Evolutionary conservation across 352 stramenopile species (phyloP), one percentile per base, ranked within the genome.

Genomic region (Globisporangium spiculum): DNA sequence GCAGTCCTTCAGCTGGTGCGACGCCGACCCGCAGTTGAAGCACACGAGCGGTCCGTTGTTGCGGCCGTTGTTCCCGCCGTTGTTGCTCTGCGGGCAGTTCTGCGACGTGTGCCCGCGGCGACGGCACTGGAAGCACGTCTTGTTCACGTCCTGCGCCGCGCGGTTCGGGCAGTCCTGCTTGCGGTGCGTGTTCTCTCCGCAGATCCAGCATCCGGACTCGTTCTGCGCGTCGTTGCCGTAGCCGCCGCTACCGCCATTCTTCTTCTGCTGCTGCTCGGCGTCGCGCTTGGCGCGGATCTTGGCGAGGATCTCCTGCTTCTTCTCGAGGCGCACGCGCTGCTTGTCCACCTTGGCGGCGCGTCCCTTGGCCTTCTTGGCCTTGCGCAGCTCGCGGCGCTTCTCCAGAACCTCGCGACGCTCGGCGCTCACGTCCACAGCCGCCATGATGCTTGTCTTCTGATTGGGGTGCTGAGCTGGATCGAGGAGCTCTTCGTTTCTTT

Each of bases 111-210:
- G 87, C 18, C 88, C 87, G 36, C 84, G 85, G 18, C 82, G 84
- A 18, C 84, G 85, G 67, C 89, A 97, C 76, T 93, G 86, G 73
- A 93, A 93, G 71, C 86, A 93, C 24, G 79, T 93, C 75, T 92
- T 92, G 67, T 78, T 87, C 22, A 94, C 54, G 57, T 93, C 79
- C 61, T 82, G 79, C n/a, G 77, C 81, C 64, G 74, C 76, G 44
- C 75, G 72, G 62, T 91, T 94, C 22, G 84, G 79, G 36, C 87
- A 94, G 71, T 91, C 80, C 67, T 92, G 83, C 74, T 94, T 94
- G 59, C 82, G 84, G 68, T 94, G 87, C 66, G 87, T 63, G 27
- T 61, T 72, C 61, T 85, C 78, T 9, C 87, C 87, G 41, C 87
- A 94, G 26, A 94, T 67, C 87, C 87, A 94, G 68, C 87, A 94